Evolutionary conservation across 495 filamentous ascomycete genomes (phyloP), one percentile per base, ranked within the genome.

Genomic region (Amphirosellinia nigrospora): DNA sequence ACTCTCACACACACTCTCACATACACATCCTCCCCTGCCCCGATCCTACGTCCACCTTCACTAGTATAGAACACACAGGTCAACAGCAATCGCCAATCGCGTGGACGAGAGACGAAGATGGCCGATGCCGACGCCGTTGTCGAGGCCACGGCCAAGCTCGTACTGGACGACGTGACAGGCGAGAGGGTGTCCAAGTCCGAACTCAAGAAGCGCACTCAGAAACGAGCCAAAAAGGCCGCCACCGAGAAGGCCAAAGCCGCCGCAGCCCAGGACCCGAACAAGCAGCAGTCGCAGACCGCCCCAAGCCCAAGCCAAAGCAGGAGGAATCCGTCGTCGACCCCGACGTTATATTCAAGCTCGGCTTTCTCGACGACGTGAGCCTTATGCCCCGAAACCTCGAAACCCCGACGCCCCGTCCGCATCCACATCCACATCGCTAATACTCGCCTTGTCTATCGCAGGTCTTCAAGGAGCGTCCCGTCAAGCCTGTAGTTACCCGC

Each of bases 321-420:
- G n/a, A n/a, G n/a, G n/a, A n/a, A n/a, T n/a, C n/a, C n/a, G n/a
- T n/a, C n/a, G n/a, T 85, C 60, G 92, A 94, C 71, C 87, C 89
- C 0, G 85, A 93, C 68, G 82, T 87, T 68, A 92, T 96, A 85
- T 97, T 98, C 87, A 91, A 91, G 80, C 85, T 89, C 71, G 94
- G 94, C 43, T 98, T 93, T 83, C 86, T 97, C 38, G 86, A 88
- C 70, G 88, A 68, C 53, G n/a, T n/a, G n/a, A n/a, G n/a, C n/a
- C n/a, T n/a, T n/a, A n/a, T n/a, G n/a, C n/a, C n/a, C n/a, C n/a
- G n/a, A n/a, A n/a, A n/a, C n/a, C n/a, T n/a, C n/a, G n/a, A n/a
- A n/a, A n/a, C n/a, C n/a, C n/a, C n/a, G n/a, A n/a, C n/a, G n/a
- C n/a, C n/a, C n/a, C n/a, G n/a, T n/a, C n/a, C n/a, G n/a, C n/a